Evolutionary conservation across 2,329 filamentous ascomycete genomes (phyloP), one percentile per base, ranked within the genome.

Genomic region (Hypoxylon rubiginosum): DNA sequence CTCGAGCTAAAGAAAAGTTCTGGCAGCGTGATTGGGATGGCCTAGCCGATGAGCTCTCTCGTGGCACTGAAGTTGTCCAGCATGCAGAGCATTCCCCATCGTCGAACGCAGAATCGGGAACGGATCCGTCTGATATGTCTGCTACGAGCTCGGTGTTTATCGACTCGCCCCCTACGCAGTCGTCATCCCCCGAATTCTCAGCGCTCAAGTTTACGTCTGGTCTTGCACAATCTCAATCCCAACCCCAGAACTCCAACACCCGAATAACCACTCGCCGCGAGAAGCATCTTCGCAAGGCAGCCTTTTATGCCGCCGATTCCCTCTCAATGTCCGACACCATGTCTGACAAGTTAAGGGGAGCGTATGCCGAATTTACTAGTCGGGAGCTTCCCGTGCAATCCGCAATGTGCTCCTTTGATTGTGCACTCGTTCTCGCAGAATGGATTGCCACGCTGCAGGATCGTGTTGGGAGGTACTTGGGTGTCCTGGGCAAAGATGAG

Each of bases 401-500:
- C 13, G 93, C 94, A 0, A 90, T 98, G 84, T 97, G 95, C 78
- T 90, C 92, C 4, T 97, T 97, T 74, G 95, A 98, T 75, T 98
- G 95, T 75, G 92, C 93, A 2, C 94, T 97, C 75, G 93, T 98
- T 1, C 86, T 99, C 32, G 93, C 93, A 0, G 95, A 98, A 79
- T 99, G 95, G 95, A 88, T 96, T 43, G 92, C 92, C 4, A 96
- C 94, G 1, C 88, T 98, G 3, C 96, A 99, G 78, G 94, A 97
- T 75, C 91, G 96, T 8, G 92, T 97, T n/a, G 95, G 95, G 0
- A 89, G 90, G 4, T 97, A 96, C 73, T 79, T 98, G 5, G 95
- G 95, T 4, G 89, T 97, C 5, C 85, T 98, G 1, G 95, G 95
- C 11, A 90, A 91, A 63, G 92, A 97, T 68, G 86, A 91, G 0